Conservation (phyloP, 192 early-diverging fungal genomes). For the Chytriomyces confervae region DNA sequence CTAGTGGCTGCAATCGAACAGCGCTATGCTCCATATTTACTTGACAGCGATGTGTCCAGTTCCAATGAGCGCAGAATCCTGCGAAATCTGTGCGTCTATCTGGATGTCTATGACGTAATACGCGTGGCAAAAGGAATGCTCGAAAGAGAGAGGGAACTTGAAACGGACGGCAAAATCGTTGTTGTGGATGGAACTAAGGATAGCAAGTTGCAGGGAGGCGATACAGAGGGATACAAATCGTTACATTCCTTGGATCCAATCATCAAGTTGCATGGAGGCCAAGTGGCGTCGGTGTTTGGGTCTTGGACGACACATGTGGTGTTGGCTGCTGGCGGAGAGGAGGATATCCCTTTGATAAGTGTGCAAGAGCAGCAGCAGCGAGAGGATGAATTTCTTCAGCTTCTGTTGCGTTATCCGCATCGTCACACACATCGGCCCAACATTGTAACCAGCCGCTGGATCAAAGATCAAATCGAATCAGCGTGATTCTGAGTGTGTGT, state of each 20-base stretch:
- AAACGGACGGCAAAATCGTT: not conserved
- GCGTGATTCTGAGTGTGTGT: too few relatives aligned
- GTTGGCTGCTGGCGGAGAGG: not conserved
- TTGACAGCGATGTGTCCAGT: not conserved
- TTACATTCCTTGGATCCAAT: not conserved
- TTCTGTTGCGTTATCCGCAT: constrained; percentile 31
- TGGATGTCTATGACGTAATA: constrained; percentile 35
- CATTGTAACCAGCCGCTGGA: constrained; percentile 21
- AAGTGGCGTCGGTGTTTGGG: constrained; percentile 8
- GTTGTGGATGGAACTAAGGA: constrained; percentile 14
- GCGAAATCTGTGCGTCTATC: constrained; percentile 32
- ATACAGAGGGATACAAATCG: constrained; percentile 1
- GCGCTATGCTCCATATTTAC: constrained; percentile 6
- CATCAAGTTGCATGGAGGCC: constrained; percentile 25
- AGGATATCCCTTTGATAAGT: not conserved
- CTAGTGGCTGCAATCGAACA: constrained; percentile 7
- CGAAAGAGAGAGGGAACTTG: not conserved
- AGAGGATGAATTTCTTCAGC: constrained; percentile 12
- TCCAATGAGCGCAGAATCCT: constrained; percentile 35
- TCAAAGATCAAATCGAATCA: constrained; percentile 18
- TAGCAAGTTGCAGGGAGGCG: not conserved
- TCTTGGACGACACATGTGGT: constrained; percentile 39
- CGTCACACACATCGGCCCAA: constrained; percentile 28
- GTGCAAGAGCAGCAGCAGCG: not conserved
- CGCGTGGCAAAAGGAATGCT: constrained; percentile 28